Conservation (phyloP, 306 rosid species). For the Senna siamea region DNA sequence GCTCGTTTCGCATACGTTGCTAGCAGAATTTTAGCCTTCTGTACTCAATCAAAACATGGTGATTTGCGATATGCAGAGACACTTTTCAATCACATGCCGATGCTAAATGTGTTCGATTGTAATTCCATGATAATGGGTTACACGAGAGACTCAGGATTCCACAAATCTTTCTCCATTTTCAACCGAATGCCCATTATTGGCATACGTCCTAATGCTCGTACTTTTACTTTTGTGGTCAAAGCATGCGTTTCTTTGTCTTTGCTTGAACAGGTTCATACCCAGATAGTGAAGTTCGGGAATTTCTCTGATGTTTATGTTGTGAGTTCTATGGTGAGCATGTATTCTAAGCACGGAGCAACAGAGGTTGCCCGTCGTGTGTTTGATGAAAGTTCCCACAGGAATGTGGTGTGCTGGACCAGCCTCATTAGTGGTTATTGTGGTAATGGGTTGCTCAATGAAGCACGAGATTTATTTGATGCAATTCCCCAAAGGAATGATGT, state of each 20-base stretch:
- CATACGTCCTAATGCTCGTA: constrained; percentile 41
- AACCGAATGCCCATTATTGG: constrained; percentile 33
- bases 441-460: constrained; percentile 39
- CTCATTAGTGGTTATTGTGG: constrained; percentile 41
- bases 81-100: constrained; percentile 40
- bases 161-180: constrained; percentile 31
- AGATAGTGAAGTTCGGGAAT: constrained; percentile 26
- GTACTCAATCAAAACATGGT: constrained; percentile 18
- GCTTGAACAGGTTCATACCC: constrained; percentile 38
- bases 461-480: constrained; percentile 36
- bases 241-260: constrained; percentile 21
- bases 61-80: constrained; percentile 35
- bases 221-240: constrained; percentile 32
- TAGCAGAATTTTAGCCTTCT: constrained; percentile 44
- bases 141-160: constrained; percentile 3
- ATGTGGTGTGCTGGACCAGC: constrained; percentile 51
- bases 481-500: constrained; percentile 38
- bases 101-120: constrained; percentile 43
- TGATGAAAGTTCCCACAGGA: constrained; percentile 40
- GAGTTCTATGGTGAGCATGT: constrained; percentile 34
- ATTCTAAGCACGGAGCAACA: constrained; percentile 23
- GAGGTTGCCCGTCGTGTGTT: constrained; percentile 39
- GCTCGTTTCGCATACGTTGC: constrained; percentile 48
- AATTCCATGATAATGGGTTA: constrained; percentile 43
- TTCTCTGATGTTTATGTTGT: constrained; percentile 31